phyloP scores from a whole-genome alignment of 139 green algal species.

The Chlamydomonas incerta region DNA sequence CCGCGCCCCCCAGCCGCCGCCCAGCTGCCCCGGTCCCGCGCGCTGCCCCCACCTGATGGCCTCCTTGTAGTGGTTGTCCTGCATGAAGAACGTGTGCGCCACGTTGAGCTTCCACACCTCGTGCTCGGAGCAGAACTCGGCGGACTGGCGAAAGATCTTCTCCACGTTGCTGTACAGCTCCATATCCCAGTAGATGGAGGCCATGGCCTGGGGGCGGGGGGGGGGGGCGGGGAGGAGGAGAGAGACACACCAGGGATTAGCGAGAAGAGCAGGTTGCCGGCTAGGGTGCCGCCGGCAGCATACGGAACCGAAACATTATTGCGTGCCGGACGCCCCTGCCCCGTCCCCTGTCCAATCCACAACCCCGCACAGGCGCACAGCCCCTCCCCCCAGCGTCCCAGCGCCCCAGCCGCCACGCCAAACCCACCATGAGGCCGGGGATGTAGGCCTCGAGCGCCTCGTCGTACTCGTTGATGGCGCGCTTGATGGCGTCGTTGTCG shows the following conservation, averaged over 20 bases:
- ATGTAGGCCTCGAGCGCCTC: slow-evolving; percentile 85
- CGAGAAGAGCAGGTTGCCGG: no score
- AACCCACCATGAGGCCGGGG: slow-evolving; percentile 77
- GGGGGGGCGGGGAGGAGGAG: slow-evolving; percentile 56
- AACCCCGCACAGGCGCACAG: no score
- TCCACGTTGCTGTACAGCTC: slow-evolving; percentile 82
- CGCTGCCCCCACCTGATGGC: slow-evolving; percentile 65
- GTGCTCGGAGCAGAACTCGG: slow-evolving; percentile 91
- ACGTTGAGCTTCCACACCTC: slow-evolving; percentile 90
- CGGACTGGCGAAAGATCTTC: slow-evolving; percentile 79
- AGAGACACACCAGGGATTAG: no score
- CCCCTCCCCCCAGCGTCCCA: no score
- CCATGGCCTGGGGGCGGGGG: slow-evolving; percentile 86
- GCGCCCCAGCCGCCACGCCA: no score
- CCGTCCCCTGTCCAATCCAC: no score
- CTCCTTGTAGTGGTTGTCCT: slow-evolving; percentile 86
- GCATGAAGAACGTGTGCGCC: slow-evolving; percentile 90
- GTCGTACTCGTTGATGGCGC: slow-evolving; percentile 86
- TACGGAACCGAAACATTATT: no score
- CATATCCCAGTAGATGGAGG: slow-evolving; percentile 86
- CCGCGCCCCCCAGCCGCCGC: no score
- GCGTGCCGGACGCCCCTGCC: no score
- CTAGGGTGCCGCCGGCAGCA: no score
- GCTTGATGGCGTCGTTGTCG: slow-evolving; percentile 82
- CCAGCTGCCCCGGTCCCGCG: no score